Base-by-base conservation (phyloP, 441 rosid species). In the Syzygium syzygioides region DNA sequence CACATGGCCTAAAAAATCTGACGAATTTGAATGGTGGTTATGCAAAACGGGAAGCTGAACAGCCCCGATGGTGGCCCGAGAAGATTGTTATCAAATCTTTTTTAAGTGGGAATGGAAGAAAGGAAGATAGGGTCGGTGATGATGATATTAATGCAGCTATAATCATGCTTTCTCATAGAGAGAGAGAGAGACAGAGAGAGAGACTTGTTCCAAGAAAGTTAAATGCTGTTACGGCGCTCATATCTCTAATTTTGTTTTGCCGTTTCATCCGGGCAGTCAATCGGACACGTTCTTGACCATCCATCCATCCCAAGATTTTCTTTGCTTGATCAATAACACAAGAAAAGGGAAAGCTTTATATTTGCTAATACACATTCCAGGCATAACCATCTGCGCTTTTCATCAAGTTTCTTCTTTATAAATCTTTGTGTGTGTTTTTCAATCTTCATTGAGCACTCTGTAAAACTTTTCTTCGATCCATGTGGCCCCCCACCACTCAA, bases 191-290 rank as follows among this genome's bases (percentile, higher is more conserved):
- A 68, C 18, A 62, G 68, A 60, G 48, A 71, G 50, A 5, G 50
- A 20, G 83, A 76, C 83, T 76, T 41, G 83, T 76, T 76, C 83
- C 83, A 76, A 76, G 83, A 76, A 41, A 76, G 83, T n/a, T 23
- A 41, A 41, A 76, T 76, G 14, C 83, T 76, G 83, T 76, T 76
- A 76, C 83, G 50, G 53, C 83, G 83, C 83, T 23, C 52, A 41
- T 23, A 41, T 76, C 83, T 76, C 83, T 20, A 71, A 76, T 41
- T 26, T 13, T n/a, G 83, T 76, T 76, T 76, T 87, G 94, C 91
- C 92, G 94, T 93, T 90, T 91, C 92, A 71, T 88, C 8, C 85
- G 91, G 92, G 90, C 57, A 88, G 92, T 90, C 94, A 89, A 92
- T 57, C 25, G 79, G 90, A 84, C 93, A 87, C 93, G 91, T 91